Percentiles rank a stretch among this genome's conserved stretches.
Conservation (phyloP, 805 yeast genomes). For the Peterozyma xylosa region DNA sequence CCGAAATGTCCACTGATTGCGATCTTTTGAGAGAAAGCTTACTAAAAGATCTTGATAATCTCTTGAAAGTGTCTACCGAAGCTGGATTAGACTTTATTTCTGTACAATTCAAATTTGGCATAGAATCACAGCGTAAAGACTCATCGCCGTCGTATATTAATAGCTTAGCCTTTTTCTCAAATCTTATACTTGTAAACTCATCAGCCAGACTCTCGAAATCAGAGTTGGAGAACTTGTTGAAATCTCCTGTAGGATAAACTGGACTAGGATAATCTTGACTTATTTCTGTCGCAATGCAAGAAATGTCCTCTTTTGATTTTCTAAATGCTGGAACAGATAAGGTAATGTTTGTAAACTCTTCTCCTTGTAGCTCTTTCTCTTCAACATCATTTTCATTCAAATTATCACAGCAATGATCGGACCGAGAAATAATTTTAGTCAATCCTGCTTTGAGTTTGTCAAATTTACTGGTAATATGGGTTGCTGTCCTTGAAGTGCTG, state of each 20-base stretch:
- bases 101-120: constrained; percentile 1
- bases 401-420: no score
- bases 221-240: not conserved
- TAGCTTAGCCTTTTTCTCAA: not conserved
- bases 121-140: not conserved
- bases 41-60: not conserved
- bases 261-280: constrained; percentile 3
- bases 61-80: not conserved
- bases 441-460: no score
- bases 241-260: not conserved
- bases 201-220: no score
- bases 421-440: no score
- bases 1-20: not conserved
- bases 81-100: not conserved
- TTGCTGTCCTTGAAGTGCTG: no score
- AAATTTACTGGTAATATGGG: no score
- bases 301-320: constrained; percentile 1
- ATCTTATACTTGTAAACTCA: not conserved
- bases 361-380: not conserved
- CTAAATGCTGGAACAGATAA: constrained; percentile 10
- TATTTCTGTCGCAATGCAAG: constrained; percentile 3
- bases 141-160: not conserved
- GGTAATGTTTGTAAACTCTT: not conserved
- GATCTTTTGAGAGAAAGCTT: not conserved
- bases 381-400: no score